phyloP scores from a whole-genome alignment of 495 filamentous ascomycete species.

The Sordaria brevicollis region DNA sequence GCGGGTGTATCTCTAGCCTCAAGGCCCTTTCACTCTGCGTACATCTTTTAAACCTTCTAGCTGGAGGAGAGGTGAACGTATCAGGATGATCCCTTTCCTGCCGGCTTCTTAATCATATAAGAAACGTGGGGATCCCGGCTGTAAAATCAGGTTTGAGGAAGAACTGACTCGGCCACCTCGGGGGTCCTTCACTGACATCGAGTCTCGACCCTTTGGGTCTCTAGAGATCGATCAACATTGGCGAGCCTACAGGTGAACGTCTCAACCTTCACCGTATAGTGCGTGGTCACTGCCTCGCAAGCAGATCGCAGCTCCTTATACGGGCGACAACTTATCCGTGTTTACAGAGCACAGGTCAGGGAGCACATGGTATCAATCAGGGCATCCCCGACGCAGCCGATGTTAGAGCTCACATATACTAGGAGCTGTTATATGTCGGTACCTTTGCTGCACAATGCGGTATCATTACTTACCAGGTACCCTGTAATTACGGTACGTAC shows the following conservation, averaged over 20 bases:
- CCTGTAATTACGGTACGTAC: neutral
- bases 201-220: neutral
- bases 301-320: constrained; percentile 2
- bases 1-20: neutral
- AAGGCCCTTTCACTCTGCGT: neutral
- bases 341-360: constrained; percentile 18
- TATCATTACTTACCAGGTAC: constrained; percentile 7
- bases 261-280: constrained; percentile 3
- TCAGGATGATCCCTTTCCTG: neutral
- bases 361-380: constrained; percentile 17
- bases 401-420: constrained; percentile 32
- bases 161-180: neutral
- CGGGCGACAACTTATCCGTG: constrained; percentile 7
- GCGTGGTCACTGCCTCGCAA: neutral
- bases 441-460: constrained; percentile 2
- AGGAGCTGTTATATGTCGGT: constrained; percentile 34
- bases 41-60: neutral
- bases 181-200: neutral
- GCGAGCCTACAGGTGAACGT: neutral
- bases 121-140: neutral
- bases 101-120: neutral
- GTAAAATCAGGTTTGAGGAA: neutral
- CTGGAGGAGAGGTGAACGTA: neutral
- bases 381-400: constrained; percentile 30
- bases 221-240: neutral